Evolutionary conservation across 1,284 basidiomycete genomes (phyloP).

Genomic region (Schizophyllum commune): DNA sequence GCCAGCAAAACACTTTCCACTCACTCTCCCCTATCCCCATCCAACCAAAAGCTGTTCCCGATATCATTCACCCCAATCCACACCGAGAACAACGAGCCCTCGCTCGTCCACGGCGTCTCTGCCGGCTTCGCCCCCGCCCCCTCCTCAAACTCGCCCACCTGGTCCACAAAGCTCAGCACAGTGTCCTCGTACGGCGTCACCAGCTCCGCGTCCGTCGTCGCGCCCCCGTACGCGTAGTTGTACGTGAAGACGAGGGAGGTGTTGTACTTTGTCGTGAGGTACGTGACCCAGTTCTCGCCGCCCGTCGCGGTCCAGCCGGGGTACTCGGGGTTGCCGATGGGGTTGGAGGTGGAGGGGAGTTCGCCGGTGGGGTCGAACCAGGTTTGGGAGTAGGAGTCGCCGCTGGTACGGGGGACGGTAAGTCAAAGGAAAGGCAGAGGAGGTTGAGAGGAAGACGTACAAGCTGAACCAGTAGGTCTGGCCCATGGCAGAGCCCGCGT

Average conservation of each 20-base stretch:
- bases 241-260: constrained; percentile 45
- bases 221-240: constrained; percentile 56
- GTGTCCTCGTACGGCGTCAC: constrained; percentile 42
- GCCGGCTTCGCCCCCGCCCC: constrained; percentile 36
- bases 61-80: constrained; percentile 62
- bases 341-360: constrained; percentile 38
- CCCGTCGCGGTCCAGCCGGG: constrained; percentile 50
- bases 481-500: neutral
- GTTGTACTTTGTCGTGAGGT: constrained; percentile 41
- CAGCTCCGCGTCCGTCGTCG: constrained; percentile 46
- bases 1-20: constrained; percentile 12
- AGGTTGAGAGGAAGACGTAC: constrained; percentile 23
- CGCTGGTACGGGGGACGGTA: constrained; percentile 24
- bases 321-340: constrained; percentile 51
- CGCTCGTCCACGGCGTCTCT: constrained; percentile 42
- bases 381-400: constrained; percentile 53
- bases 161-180: constrained; percentile 44
- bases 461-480: constrained; percentile 45
- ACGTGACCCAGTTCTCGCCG: constrained; percentile 53
- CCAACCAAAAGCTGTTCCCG: constrained; percentile 40
- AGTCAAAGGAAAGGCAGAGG: neutral
- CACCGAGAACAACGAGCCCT: constrained; percentile 46
- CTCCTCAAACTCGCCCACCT: constrained; percentile 44
- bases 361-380: constrained; percentile 35
- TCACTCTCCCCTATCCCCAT: constrained; percentile 41